These are phyloP conservation scores for Penicillium manginii DNA, from an alignment of 495 filamentous ascomycete genomes.

Conservation along the genomic window DNA sequence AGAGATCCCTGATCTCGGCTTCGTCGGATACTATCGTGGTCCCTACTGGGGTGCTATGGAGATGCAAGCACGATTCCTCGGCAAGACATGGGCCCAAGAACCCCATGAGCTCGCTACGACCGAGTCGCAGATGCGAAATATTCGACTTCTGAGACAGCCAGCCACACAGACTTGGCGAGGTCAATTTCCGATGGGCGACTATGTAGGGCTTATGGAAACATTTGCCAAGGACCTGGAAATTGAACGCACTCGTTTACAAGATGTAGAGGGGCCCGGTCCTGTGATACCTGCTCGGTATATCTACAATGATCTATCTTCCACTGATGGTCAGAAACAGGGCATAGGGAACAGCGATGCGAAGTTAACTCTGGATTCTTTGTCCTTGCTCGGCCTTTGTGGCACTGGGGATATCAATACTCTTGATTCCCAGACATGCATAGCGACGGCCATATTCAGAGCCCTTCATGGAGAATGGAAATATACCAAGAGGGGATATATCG, in stretches of 20 bases:
- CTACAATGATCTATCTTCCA: not conserved
- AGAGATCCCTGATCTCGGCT: constrained; percentile 66
- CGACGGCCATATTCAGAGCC: constrained; percentile 66
- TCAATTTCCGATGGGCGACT: constrained; percentile 84
- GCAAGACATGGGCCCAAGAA: constrained; percentile 39
- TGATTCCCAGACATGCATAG: constrained; percentile 15
- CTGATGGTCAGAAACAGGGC: not conserved
- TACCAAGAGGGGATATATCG: constrained; percentile 44
- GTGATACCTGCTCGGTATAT: constrained; percentile 43
- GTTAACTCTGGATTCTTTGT: constrained; percentile 22
- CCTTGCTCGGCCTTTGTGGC: not conserved
- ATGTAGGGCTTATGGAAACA: constrained; percentile 75
- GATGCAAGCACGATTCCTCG: constrained; percentile 76
- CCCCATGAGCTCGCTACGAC: constrained; percentile 3
- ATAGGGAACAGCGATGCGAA: constrained; percentile 16
- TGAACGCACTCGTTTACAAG: constrained; percentile 15
- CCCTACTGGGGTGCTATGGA: constrained; percentile 90
- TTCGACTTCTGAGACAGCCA: constrained; percentile 31
- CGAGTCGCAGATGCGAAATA: constrained; percentile 26
- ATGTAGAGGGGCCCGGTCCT: constrained; percentile 27
- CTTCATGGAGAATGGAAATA: constrained; percentile 75
- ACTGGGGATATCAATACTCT: constrained; percentile 1
- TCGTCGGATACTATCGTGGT: constrained; percentile 84
- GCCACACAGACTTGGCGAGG: constrained; percentile 46
- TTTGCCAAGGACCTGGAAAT: constrained; percentile 59